Evolutionary conservation across 2,329 filamentous ascomycete genomes (phyloP), one percentile per base, ranked within the genome.

Genomic region (Cylindrodendrum hubeiense): DNA sequence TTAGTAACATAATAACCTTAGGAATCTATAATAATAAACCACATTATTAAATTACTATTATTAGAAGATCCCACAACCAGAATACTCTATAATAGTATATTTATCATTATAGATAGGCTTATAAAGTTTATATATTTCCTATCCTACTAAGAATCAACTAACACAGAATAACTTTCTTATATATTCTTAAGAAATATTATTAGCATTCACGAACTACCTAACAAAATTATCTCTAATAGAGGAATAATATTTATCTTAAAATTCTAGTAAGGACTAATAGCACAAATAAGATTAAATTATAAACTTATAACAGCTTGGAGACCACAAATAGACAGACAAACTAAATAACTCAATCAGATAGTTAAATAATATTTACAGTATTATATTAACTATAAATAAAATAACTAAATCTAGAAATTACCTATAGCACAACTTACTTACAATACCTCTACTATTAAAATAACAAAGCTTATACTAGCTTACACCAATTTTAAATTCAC

Each of bases 1-100:
- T 2, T 17, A 60, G 19, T 71, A 12, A 8, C 9, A 54, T 13
- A 47, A 64, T 2, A 4, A 65, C 47, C 22, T 37, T 71, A 33
- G 22, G 54, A 66, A 21, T 66, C 41, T 39, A 64, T 69, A 9
- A 65, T 21, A 34, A 49, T 69, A 22, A 41, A 69, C 26, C 65
- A 57, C 55, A 67, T 67, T 34, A 63, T n/a, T 50, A 65, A 56
- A 28, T 22, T 67, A 57, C 22, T 33, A 8, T 7, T 55, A 62
- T 67, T 39, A 60, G 41, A 58, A 53, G 28, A 66, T 46, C 51
- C 41, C 22, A 54, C 49, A 53, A 60, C 37, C 28, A 34, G 44
- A 43, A 50, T 47, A 55, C 21, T 56, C 12, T 68, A 62, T 43
- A 54, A 66, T 58, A 66, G 24, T 44, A 68, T 65, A 21, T 41